These are phyloP conservation scores for Passalora sequoiae DNA, from an alignment of 2,329 filamentous ascomycete genomes.

Conservation along the genomic window DNA sequence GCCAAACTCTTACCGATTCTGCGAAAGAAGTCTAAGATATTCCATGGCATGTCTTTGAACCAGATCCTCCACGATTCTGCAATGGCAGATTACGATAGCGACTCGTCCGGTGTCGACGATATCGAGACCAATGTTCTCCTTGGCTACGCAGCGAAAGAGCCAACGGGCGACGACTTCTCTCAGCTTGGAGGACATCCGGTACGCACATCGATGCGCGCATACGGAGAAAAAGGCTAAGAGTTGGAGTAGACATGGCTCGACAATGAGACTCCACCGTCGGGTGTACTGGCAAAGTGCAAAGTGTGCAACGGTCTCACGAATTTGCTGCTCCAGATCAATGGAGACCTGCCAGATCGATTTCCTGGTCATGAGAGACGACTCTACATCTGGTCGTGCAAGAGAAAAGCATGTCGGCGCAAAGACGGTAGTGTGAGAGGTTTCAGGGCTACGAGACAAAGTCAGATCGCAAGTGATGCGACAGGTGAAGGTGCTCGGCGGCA, in stretches of 20 bases:
- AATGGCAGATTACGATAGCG: constrained; percentile 70
- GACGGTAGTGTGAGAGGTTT: constrained; percentile 74
- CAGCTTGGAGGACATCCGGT: constrained; percentile 84
- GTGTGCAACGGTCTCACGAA: constrained; percentile 79
- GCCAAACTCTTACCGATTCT: not conserved
- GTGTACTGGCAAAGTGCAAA: constrained; percentile 75
- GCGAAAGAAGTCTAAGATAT: not conserved
- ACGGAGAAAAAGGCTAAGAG: constrained; percentile 17
- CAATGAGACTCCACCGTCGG: constrained; percentile 63
- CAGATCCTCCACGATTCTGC: constrained; percentile 1
- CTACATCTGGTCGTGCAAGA: constrained; percentile 78
- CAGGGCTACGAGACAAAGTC: constrained; percentile 57
- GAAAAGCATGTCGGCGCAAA: constrained; percentile 73
- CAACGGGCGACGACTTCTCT: constrained; percentile 76
- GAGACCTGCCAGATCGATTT: constrained; percentile 79
- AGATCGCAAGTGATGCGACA: constrained; percentile 5
- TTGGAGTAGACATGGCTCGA: constrained; percentile 73
- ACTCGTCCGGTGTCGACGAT: constrained; percentile 66
- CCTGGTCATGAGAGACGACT: constrained; percentile 80
- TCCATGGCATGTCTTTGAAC: not conserved
- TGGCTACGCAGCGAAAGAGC: constrained; percentile 78
- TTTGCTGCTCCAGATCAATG: constrained; percentile 84
- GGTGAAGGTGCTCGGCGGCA: not conserved
- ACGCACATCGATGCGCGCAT: constrained; percentile 38
- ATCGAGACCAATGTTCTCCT: constrained; percentile 83